These are phyloP conservation scores for Sporothrix curviconia DNA, from an alignment of 2,329 filamentous ascomycete genomes.

Conservation along the genomic window DNA sequence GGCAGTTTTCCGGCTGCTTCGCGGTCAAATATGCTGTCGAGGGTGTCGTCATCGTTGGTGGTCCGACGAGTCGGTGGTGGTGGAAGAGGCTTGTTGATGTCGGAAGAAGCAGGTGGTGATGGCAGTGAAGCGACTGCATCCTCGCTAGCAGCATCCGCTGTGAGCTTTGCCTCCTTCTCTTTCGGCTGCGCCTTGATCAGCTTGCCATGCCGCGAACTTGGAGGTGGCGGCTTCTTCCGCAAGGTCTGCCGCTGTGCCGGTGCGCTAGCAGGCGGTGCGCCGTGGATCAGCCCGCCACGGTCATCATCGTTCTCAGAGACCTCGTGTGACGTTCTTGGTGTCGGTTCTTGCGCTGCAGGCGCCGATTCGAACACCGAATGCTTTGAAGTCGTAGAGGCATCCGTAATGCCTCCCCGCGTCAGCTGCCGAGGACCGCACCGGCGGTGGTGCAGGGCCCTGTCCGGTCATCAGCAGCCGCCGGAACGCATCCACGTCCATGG, in stretches of 20 bases:
- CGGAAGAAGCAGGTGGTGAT: constrained; percentile 34
- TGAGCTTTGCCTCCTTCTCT: constrained; percentile 22
- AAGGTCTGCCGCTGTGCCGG: constrained; percentile 18
- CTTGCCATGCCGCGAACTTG: constrained; percentile 72
- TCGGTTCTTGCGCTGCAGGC: constrained; percentile 34
- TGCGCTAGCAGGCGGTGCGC: background rate
- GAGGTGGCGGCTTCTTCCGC: constrained; percentile 62
- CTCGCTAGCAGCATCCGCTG: background rate
- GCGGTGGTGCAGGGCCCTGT: constrained; percentile 36
- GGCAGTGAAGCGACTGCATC: constrained; percentile 27
- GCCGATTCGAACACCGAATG: constrained; percentile 49
- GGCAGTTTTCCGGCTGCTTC: constrained; percentile 48
- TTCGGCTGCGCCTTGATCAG: constrained; percentile 50
- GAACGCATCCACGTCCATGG: constrained; percentile 73
- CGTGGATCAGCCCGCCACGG: constrained; percentile 29
- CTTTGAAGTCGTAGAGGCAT: constrained; percentile 52
- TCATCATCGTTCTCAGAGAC: constrained; percentile 46
- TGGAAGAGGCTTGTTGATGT: constrained; percentile 58
- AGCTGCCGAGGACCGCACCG: constrained; percentile 21
- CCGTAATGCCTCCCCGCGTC: constrained; percentile 50
- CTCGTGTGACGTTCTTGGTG: constrained; percentile 54
- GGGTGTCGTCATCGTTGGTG: constrained; percentile 34
- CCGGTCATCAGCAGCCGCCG: constrained; percentile 70
- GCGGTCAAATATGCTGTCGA: constrained; percentile 47
- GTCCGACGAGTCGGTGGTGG: constrained; percentile 42